Conservation (phyloP, 1,284 basidiomycete genomes). For the Fomitopsis palustris region DNA sequence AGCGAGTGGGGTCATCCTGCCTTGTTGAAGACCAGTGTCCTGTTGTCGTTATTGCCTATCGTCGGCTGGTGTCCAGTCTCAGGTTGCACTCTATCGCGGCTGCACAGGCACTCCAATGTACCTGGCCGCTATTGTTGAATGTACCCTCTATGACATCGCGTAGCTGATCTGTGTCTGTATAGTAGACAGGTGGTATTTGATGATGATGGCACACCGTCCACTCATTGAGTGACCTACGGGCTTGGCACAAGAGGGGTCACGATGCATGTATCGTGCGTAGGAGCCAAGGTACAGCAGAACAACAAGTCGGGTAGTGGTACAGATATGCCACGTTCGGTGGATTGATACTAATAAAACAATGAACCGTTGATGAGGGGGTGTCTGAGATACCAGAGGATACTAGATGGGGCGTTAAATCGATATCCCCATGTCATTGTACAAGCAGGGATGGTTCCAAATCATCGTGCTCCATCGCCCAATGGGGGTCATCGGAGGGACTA, state of each 20-base stretch:
- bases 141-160: neutral
- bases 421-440: neutral
- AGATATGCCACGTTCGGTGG: too few species aligned
- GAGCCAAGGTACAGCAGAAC: too few species aligned
- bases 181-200: neutral
- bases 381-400: too few species aligned
- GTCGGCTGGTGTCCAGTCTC: neutral
- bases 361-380: too few species aligned
- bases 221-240: too few species aligned
- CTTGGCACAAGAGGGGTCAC: too few species aligned
- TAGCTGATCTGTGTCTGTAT: neutral
- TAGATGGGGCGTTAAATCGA: too few species aligned
- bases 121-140: neutral
- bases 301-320: too few species aligned
- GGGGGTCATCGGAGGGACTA: neutral
- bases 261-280: too few species aligned
- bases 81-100: neutral
- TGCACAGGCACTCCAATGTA: neutral
- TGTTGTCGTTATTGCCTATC: neutral
- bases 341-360: neutral
- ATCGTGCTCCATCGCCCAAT: neutral
- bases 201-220: too few species aligned
- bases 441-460: neutral
- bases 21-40: neutral
- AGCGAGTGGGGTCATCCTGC: too few species aligned